These are phyloP conservation scores for Fistulinella prunicolor DNA, from an alignment of 768 basidiomycete genomes.

Conservation along the genomic window DNA sequence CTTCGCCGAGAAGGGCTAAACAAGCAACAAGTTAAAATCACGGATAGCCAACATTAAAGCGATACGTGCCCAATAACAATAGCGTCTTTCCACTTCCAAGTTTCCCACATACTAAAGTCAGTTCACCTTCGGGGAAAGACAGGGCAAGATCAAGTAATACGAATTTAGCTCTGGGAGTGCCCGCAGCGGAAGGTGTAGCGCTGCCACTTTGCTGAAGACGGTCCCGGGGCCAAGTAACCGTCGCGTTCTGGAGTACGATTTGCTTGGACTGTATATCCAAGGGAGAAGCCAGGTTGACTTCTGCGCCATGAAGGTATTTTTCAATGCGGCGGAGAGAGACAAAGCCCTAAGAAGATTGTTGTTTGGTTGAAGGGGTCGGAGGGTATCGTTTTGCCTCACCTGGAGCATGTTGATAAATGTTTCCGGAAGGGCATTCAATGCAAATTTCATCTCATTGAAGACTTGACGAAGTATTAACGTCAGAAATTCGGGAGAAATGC, in stretches of 20 bases:
- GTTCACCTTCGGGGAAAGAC: constrained; percentile 72
- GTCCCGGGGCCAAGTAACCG: constrained; percentile 88
- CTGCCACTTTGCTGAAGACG: constrained; percentile 45
- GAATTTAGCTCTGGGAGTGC: constrained; percentile 80
- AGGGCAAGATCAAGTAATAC: constrained; percentile 74
- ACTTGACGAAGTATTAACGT: constrained; percentile 41
- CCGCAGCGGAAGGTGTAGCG: constrained; percentile 49
- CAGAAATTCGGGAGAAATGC: neutral
- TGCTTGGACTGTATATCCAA: constrained; percentile 53
- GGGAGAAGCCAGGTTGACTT: constrained; percentile 63
- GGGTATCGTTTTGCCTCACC: constrained; percentile 32
- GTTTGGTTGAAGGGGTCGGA: neutral
- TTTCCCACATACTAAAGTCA: constrained; percentile 86
- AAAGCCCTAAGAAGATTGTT: constrained; percentile 45
- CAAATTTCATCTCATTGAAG: constrained; percentile 86
- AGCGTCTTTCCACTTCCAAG: constrained; percentile 89
- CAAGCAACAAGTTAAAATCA: constrained; percentile 7
- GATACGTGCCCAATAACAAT: constrained; percentile 56
- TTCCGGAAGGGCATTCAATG: constrained; percentile 84
- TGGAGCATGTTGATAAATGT: constrained; percentile 90
- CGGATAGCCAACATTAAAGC: neutral
- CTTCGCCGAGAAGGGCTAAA: constrained; percentile 67
- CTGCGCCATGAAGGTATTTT: constrained; percentile 75
- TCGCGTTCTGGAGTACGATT: constrained; percentile 80
- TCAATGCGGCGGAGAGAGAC: constrained; percentile 90